A percentile compares a stretch with the other conserved stretches of the same genome.
Evolutionary conservation across 441 rosid genomes (phyloP).

Genomic region (Populus hybrid): DNA sequence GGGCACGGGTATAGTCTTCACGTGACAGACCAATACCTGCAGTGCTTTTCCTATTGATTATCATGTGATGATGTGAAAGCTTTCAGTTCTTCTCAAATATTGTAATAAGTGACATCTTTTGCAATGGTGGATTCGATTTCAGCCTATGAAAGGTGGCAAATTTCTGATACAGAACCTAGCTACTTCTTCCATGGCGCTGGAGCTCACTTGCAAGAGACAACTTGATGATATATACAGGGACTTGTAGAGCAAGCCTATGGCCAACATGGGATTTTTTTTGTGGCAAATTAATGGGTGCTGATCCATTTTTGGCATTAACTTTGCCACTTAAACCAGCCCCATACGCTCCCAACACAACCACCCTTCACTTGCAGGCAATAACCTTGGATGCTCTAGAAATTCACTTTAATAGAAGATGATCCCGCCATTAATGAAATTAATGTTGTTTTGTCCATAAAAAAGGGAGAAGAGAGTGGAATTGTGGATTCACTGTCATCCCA

Average conservation of each 20-base stretch:
- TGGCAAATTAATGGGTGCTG: neutral
- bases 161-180: neutral
- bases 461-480: neutral
- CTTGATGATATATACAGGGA: neutral
- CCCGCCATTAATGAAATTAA: neutral
- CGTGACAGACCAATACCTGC: neutral
- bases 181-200: neutral
- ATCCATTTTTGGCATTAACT: neutral
- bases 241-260: neutral
- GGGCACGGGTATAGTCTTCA: neutral
- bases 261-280: neutral
- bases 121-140: neutral
- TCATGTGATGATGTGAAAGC: neutral
- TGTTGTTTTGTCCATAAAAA: neutral
- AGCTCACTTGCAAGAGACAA: neutral
- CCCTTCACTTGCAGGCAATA: neutral
- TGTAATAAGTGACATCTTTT: neutral
- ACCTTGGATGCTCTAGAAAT: neutral
- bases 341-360: neutral
- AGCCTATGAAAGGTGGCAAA: neutral
- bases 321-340: neutral
- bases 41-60: neutral
- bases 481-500: neutral
- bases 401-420: neutral
- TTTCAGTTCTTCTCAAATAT: neutral